These are phyloP conservation scores for Rugosomyces carneus DNA, from an alignment of 1,284 basidiomycete species.

Conservation along the genomic window DNA sequence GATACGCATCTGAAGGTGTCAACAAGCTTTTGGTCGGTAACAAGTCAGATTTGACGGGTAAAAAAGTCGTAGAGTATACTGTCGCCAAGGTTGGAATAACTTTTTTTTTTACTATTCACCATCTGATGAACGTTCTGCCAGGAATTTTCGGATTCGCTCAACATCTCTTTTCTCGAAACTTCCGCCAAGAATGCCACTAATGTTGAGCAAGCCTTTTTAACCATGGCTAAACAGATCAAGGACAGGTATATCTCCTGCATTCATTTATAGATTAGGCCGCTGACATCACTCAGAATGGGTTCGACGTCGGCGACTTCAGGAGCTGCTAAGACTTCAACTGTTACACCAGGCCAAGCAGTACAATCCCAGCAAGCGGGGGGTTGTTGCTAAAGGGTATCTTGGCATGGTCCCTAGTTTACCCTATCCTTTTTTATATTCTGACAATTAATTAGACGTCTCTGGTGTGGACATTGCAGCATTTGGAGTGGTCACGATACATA, in stretches of 20 bases:
- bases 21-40: slow-evolving; percentile 98
- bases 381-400: slow-evolving; percentile 52
- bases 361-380: slow-evolving; percentile 68
- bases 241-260: slow-evolving; percentile 60
- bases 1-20: slow-evolving; percentile 98
- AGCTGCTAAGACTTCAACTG: slow-evolving; percentile 61
- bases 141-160: slow-evolving; percentile 95
- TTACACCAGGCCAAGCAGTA: slow-evolving; percentile 72
- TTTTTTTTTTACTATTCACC: not conserved
- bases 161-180: slow-evolving; percentile 97
- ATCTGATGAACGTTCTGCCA: slow-evolving; percentile 25
- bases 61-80: slow-evolving; percentile 98
- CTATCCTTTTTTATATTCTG: slow-evolving; percentile 4
- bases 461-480: slow-evolving; percentile 13
- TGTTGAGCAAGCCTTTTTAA: slow-evolving; percentile 99
- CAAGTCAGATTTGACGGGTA: slow-evolving; percentile 95
- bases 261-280: not conserved
- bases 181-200: slow-evolving; percentile 99
- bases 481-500: slow-evolving; percentile 17
- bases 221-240: slow-evolving; percentile 99
- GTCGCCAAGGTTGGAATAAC: slow-evolving; percentile 75
- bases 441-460: slow-evolving; percentile 10
- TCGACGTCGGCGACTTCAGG: slow-evolving; percentile 66
- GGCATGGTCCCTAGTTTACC: slow-evolving; percentile 4
- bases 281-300: slow-evolving; percentile 54